These are phyloP conservation scores for Clarireedia homoeocarpa DNA, from an alignment of 2,329 filamentous ascomycete species.

Conservation along the genomic window DNA sequence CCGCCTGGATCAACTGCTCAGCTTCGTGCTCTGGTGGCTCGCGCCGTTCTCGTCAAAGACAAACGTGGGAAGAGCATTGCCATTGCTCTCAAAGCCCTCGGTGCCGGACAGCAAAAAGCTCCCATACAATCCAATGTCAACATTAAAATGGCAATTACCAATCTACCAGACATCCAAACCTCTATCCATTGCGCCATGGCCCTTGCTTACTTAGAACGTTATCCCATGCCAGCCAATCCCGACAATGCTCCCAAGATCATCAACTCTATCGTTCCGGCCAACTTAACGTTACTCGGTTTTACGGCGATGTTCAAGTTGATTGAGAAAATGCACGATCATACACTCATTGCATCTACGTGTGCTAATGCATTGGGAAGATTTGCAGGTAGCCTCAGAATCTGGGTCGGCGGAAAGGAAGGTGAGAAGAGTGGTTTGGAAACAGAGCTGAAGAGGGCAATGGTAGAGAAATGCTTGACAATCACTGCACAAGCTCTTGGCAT, in stretches of 20 bases:
- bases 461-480: constrained; percentile 47
- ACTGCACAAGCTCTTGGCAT: constrained; percentile 52
- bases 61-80: constrained; percentile 50
- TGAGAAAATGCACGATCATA: constrained; percentile 42
- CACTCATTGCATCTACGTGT: constrained; percentile 40
- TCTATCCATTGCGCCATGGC: constrained; percentile 53
- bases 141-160: constrained; percentile 35
- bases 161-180: constrained; percentile 46
- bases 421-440: constrained; percentile 44
- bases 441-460: constrained; percentile 44
- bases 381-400: constrained; percentile 50
- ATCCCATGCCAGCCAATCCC: constrained; percentile 34
- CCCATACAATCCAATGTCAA: constrained; percentile 37
- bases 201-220: constrained; percentile 48
- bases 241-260: constrained; percentile 41
- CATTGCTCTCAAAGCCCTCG: constrained; percentile 45
- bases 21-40: constrained; percentile 50
- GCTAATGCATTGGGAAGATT: constrained; percentile 45
- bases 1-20: constrained; percentile 71
- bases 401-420: constrained; percentile 48
- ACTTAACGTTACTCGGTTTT: constrained; percentile 46
- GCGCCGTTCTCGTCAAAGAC: constrained; percentile 47
- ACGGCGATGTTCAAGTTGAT: constrained; percentile 52
- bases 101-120: constrained; percentile 29
- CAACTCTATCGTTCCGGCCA: constrained; percentile 39